Evolutionary conservation across 1,139 yeast genomes (phyloP), one percentile per base, ranked within the genome.

Genomic region (Suhomyces ambrosiae): DNA sequence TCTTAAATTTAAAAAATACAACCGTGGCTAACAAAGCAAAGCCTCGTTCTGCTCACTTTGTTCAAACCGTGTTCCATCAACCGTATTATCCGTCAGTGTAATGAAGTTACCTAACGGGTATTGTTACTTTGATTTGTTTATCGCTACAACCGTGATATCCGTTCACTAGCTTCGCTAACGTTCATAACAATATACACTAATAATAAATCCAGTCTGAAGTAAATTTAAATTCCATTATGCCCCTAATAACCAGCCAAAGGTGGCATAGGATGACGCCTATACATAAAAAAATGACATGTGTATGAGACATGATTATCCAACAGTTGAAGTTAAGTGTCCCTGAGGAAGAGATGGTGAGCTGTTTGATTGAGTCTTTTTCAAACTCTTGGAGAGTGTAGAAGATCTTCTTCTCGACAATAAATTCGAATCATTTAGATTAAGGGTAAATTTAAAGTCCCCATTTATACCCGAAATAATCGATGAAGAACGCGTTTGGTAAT

Each of bases 341-440:
- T 26, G 12, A 13, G 16, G 19, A 6, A 28, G 29, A 12, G 37
- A 4, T 7, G 32, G 30, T 6, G 47, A 32, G 7, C 32, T 32
- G 9, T 32, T 26, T 5, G 42, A 41, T 11, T 28, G 38, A 13
- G 41, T 32, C 19, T 45, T 45, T 28, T 40, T 38, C 27, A 40
- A 38, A 27, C 47, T 42, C 32, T 40, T 44, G 8, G 49, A 46
- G 10, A 47, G 25, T 6, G 49, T 44, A 2, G 54, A 48, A 8
- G 55, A 51, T 30, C 54, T 62, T 38, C 76, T 56, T 48, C 77
- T 58, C 22, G 70, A 53, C 26, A 71, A 57, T 23, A 71, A 52
- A 40, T 67, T 68, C 40, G 71, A 67, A 41, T 71, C 76, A 45
- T 68, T 68, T 53, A 71, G 52, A 44, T 66, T 71, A 25, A 71